Percentiles rank a stretch among this genome's conserved stretches.
These are phyloP conservation scores for Colletotrichum acutatum DNA, from an alignment of 2,329 filamentous ascomycete species.

Conservation along the genomic window DNA sequence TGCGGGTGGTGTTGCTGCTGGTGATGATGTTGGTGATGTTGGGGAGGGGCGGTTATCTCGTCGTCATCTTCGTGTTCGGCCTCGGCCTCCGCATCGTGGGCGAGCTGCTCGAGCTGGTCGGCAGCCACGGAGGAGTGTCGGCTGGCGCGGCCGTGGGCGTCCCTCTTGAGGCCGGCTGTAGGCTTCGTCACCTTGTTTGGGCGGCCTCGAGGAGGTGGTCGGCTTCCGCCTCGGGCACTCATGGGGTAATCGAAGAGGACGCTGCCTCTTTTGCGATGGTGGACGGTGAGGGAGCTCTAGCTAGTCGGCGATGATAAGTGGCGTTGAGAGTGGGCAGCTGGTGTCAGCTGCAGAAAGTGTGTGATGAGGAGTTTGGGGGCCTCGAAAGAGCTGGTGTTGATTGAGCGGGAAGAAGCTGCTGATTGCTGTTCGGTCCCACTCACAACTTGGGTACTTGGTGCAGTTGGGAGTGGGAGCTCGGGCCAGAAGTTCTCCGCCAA, in stretches of 20 bases:
- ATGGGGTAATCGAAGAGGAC: conserved; percentile 24
- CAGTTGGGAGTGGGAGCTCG: conserved; percentile 31
- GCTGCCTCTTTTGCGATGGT: conserved; percentile 31
- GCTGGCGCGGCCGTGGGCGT: conserved; percentile 40
- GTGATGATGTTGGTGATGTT: conserved; percentile 20
- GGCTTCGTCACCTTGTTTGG: conserved; percentile 58
- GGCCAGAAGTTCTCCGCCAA: conserved; percentile 38
- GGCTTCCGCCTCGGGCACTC: conserved; percentile 37
- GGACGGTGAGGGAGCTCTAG: conserved; percentile 27
- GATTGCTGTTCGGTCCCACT: conserved; percentile 25
- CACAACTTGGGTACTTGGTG: neutral
- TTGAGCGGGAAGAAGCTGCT: conserved; percentile 26
- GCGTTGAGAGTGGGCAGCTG: conserved; percentile 32
- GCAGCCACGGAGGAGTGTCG: conserved; percentile 45
- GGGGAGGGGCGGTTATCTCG: conserved; percentile 27
- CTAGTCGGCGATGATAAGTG: conserved; percentile 23
- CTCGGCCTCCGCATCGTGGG: conserved; percentile 37
- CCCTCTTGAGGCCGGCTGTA: conserved; percentile 31
- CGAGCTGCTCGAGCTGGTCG: conserved; percentile 46
- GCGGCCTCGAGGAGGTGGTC: conserved; percentile 48
- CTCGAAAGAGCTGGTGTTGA: conserved; percentile 28
- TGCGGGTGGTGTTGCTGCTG: conserved; percentile 39
- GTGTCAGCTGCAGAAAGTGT: conserved; percentile 30
- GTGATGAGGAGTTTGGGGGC: conserved; percentile 30
- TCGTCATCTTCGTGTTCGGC: conserved; percentile 37